A percentile compares a stretch with the other conserved stretches of the same genome.
phyloP scores from a whole-genome alignment of 2,329 filamentous ascomycete genomes.

The Pyrenochaeta sp. region DNA sequence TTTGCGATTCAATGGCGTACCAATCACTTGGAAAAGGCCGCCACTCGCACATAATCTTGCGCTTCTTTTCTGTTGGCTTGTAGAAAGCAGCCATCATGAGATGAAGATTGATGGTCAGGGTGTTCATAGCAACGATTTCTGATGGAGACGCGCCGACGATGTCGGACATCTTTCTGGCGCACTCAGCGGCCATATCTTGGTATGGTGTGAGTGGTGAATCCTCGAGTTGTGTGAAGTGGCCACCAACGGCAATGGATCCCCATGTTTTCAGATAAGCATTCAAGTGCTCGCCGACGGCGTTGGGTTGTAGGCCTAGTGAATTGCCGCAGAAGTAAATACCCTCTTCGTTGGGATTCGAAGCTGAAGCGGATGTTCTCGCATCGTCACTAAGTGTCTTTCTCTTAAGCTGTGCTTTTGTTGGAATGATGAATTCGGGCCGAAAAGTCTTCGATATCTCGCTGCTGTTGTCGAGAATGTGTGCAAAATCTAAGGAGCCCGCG shows the following conservation, averaged over 20 bases:
- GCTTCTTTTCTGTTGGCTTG: constrained; percentile 68
- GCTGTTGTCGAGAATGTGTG: constrained; percentile 37
- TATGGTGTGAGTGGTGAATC: constrained; percentile 76
- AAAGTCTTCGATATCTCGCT: constrained; percentile 48
- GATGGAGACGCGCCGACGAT: constrained; percentile 75
- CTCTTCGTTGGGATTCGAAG: constrained; percentile 50
- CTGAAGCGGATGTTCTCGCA: constrained; percentile 29
- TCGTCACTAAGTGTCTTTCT: constrained; percentile 61
- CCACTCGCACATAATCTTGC: constrained; percentile 86
- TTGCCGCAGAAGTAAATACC: constrained; percentile 88
- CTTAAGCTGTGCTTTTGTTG: constrained; percentile 75
- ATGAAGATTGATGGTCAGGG: constrained; percentile 81
- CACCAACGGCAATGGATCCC: constrained; percentile 82
- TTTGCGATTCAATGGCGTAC: constrained; percentile 84
- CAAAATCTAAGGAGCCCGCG: constrained; percentile 34
- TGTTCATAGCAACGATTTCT: constrained; percentile 89
- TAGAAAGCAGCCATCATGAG: constrained; percentile 88
- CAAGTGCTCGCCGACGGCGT: constrained; percentile 70
- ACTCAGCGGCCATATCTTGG: constrained; percentile 79
- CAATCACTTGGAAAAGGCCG: constrained; percentile 90
- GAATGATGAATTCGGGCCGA: constrained; percentile 77
- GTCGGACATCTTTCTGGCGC: constrained; percentile 72
- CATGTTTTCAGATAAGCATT: constrained; percentile 80
- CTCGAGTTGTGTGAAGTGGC: constrained; percentile 76
- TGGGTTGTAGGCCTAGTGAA: constrained; percentile 84